Base-by-base conservation (phyloP, 192 early-diverging fungal genomes). In the Geranomyces variabilis region DNA sequence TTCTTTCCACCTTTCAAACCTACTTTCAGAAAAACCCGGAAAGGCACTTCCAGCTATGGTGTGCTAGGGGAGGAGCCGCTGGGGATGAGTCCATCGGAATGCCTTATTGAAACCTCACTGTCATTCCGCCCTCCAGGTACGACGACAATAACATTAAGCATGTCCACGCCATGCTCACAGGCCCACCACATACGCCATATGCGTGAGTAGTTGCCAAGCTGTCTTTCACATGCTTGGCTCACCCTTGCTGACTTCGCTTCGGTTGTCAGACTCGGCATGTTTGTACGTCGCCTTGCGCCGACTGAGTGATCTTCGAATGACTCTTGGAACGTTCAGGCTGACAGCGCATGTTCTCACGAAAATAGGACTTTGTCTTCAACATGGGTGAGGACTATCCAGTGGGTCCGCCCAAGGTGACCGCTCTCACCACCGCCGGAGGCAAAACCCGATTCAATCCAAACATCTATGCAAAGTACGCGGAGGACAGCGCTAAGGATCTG, bases 391-490 rank as follows among this genome's bases (percentile, higher is more conserved):
- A 87, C 67, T 89, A 89, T 51, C 88, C 88, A 0, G 75, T 74
- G 8, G 70, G 49, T 29, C 85, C 88, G 34, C 88, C 88, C 12
- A 70, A 89, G 83, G 81, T 83, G 47, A 70, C 75, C 24, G 85
- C 86, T 10, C 44, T 84, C 75, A 89, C 88, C 0, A 89, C 86
- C 48, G 78, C 76, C 43, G 51, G 76, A 15, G 79, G 79, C 14
- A 41, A 78, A 15, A 69, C 75, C 9, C 75, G 88, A 44, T 89
- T 89, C 77, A 89, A 89, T 44, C 88, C 88, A 14, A 89, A 89
- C 70, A 84, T 88, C 58, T 77, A 86, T 19, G 59, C 79, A 29
- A 73, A 59, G 77, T 80, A 61, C 6, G 77, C 36, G n/a, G 21
- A n/a, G 10, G 36, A 41, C 5, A 41, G 36, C 3, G 36, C 36